These are phyloP conservation scores for Trifolium repens DNA, from an alignment of 306 rosid genomes.

Conservation along the genomic window DNA sequence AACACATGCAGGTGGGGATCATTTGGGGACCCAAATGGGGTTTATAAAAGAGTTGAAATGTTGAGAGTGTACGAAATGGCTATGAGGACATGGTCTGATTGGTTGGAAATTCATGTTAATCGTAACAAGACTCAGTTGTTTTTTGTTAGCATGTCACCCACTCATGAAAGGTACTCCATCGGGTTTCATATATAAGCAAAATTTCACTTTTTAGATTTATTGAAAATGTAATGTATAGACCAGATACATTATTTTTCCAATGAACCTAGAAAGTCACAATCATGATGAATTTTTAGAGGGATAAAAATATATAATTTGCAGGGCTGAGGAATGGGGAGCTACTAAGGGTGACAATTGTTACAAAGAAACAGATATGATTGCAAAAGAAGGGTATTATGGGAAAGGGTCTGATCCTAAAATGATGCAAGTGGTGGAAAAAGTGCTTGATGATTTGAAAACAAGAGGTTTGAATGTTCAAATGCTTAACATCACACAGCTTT, in stretches of 20 bases:
- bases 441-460: conserved; percentile 56
- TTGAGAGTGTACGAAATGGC: conserved; percentile 86
- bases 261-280: no score
- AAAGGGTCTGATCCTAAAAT: conserved; percentile 69
- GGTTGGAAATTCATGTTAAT: conserved; percentile 89
- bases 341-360: conserved; percentile 62
- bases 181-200: no score
- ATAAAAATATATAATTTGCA: conserved; percentile 44
- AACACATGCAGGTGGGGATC: conserved; percentile 73
- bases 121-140: conserved; percentile 68
- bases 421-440: conserved; percentile 73
- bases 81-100: conserved; percentile 81
- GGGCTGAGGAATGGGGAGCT: conserved; percentile 89
- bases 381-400: conserved; percentile 64
- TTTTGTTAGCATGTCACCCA: conserved; percentile 94
- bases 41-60: conserved; percentile 66
- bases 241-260: no score
- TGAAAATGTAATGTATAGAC: no score
- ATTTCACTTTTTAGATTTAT: no score
- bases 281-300: background rate
- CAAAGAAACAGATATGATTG: conserved; percentile 59
- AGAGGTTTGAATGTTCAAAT: conserved; percentile 70
- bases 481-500: conserved; percentile 77
- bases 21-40: conserved; percentile 59
- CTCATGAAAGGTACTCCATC: conserved; percentile 92